phyloP scores from a whole-genome alignment of 78 protist genomes.

The Dictyostelium capitatum region DNA sequence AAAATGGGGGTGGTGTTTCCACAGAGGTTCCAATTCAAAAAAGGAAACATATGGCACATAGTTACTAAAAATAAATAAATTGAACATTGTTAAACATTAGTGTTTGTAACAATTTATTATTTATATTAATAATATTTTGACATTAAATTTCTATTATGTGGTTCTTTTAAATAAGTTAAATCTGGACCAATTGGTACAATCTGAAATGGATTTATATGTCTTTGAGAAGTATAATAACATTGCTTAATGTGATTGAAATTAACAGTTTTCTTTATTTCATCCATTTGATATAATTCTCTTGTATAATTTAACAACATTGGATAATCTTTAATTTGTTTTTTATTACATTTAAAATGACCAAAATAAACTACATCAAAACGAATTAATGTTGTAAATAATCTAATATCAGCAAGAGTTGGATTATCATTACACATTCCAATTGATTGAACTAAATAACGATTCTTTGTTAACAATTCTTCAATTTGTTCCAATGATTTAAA shows the following conservation, averaged over 20 bases:
- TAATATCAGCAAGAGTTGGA: conserved; percentile 91
- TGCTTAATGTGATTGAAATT: conserved; percentile 89
- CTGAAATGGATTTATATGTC: conserved; percentile 84
- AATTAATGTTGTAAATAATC: conserved; percentile 91
- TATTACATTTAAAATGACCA: conserved; percentile 88
- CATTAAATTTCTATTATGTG: conserved; percentile 15
- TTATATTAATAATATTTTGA: conserved; percentile 16
- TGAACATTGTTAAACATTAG: too few species aligned
- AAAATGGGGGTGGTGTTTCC: too few species aligned
- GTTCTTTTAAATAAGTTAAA: neutral
- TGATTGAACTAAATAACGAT: conserved; percentile 80
- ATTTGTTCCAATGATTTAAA: conserved; percentile 85
- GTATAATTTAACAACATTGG: conserved; percentile 85
- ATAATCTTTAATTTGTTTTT: conserved; percentile 82
- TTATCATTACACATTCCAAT: neutral
- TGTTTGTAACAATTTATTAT: too few species aligned
- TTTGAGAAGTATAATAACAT: conserved; percentile 80
- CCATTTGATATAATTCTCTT: conserved; percentile 84
- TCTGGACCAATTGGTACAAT: conserved; percentile 86
- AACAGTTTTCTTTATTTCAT: conserved; percentile 41
- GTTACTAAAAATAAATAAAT: too few species aligned
- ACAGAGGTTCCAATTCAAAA: too few species aligned
- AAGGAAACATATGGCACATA: too few species aligned
- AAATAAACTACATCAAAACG: conserved; percentile 94
- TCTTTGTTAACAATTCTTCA: conserved; percentile 82